Evolutionary conservation across 192 early-diverging fungal genomes (phyloP), one percentile per base, ranked within the genome.

Genomic region (Backusella luteola): DNA sequence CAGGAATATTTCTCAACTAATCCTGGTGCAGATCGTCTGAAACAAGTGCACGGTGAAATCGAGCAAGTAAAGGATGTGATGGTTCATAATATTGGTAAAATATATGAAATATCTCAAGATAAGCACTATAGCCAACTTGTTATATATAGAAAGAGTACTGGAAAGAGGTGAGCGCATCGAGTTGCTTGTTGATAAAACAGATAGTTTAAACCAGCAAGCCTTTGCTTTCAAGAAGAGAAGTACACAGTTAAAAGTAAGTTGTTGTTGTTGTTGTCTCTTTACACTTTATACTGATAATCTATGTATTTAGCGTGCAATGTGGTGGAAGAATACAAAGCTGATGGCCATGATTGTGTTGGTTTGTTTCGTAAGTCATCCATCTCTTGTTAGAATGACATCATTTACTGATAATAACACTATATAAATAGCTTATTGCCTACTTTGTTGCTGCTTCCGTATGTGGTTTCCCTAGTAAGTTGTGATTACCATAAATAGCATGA

Each of bases 31-130:
- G 95, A 96, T 82, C 86, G 86, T 38, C 87, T 95, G 73, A 89
- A 91, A 26, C 91, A 93, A 82, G 96, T 94, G 0, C 93, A 94
- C 75, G 92, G 93, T 32, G 94, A 96, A 83, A 95, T 98, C 77
- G 93, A 95, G 69, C 95, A 96, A 84, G 95, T 96, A 73, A 93
- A 93, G 81, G 95, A 96, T 86, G 94, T 96, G 52, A 96, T 98
- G 95, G 93, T 95, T 34, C 90, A 94, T 83, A 98, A 98, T 79
- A 98, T 98, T 76, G 91, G 90, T 88, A 88, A 79, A 81, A 8
- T 0, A 7, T 32, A 4, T 32, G 32, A 32, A 32, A 32, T 32
- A 32, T 32, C 1, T 32, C 32, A 32, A 32, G 32, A 32, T 3
- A 32, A 32, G 3, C 32, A 32, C 2, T 32, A 3, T 32, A 32